Conservation (phyloP, 331 rosid species). For the Rosa hybrid region DNA sequence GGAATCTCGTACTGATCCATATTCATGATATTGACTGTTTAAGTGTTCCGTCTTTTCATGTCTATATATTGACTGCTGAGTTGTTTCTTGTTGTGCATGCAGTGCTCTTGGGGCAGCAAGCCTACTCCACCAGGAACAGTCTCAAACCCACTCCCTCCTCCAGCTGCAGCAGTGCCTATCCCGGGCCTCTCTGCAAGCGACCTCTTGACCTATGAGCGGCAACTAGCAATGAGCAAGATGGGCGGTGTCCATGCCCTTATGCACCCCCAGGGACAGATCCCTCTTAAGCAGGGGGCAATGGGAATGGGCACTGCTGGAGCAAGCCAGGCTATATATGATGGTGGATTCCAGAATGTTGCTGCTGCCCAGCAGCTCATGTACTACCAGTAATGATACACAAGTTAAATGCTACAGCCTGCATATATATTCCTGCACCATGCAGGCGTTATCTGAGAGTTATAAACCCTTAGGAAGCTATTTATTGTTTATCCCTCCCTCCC, state of each 20-base stretch:
- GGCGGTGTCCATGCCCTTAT: conserved; percentile 79
- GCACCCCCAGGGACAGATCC: conserved; percentile 84
- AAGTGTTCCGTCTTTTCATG: not conserved
- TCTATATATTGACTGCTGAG: not conserved
- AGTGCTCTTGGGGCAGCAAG: conserved; percentile 99
- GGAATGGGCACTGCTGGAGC: conserved; percentile 77
- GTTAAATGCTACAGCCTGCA: conserved; percentile 28
- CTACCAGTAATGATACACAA: conserved; percentile 63
- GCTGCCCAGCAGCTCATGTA: conserved; percentile 98
- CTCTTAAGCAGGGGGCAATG: conserved; percentile 82
- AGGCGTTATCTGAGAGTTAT: conserved; percentile 41
- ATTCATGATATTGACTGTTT: not conserved
- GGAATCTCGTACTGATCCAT: not conserved
- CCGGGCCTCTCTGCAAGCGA: conserved; percentile 72
- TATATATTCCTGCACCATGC: conserved; percentile 38
- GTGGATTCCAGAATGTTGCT: conserved; percentile 93
- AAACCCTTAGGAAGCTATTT: conserved; percentile 38
- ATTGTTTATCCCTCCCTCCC: not conserved
- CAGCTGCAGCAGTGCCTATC: conserved; percentile 62
- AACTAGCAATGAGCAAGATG: conserved; percentile 94
- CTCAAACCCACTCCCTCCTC: conserved; percentile 97
- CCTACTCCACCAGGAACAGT: conserved; percentile 91
- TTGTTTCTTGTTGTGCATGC: conserved; percentile 7
- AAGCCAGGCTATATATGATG: conserved; percentile 95
- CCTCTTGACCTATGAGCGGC: conserved; percentile 76